These are phyloP conservation scores for Scenedesmus sp. DNA, from an alignment of 163 green algal genomes.

Conservation along the genomic window DNA sequence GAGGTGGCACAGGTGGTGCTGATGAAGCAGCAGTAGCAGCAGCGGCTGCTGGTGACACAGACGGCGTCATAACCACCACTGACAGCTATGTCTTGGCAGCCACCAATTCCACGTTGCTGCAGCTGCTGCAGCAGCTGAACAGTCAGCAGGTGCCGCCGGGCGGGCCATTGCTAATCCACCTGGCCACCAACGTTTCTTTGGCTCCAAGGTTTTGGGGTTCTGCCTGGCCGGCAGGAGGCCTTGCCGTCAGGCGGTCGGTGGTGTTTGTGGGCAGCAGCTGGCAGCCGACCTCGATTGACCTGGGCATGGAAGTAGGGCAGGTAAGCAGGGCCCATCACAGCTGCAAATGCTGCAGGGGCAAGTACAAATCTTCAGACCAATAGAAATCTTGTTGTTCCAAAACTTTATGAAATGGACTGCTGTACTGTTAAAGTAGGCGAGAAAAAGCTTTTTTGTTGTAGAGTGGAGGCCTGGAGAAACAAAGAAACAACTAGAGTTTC, in stretches of 20 bases:
- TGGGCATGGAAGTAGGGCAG: constrained; percentile 34
- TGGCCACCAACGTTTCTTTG: neutral
- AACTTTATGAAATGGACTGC: too few relatives aligned
- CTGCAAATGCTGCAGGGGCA: neutral
- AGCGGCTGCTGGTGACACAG: neutral
- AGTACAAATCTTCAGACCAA: too few relatives aligned
- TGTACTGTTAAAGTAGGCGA: too few relatives aligned
- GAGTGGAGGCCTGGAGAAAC: too few relatives aligned
- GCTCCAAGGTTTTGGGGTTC: too few relatives aligned
- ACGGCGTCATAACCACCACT: neutral
- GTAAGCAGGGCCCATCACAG: neutral
- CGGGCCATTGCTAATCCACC: neutral
- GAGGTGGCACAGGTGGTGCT: too few relatives aligned
- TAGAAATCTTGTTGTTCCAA: neutral
- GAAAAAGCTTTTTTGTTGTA: too few relatives aligned
- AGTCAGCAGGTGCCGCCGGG: neutral
- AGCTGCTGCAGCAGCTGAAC: neutral
- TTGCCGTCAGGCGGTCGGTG: neutral
- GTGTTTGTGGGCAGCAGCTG: constrained; percentile 33
- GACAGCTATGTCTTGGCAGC: constrained; percentile 25
- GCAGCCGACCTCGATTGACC: constrained; percentile 4
- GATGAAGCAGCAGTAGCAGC: neutral
- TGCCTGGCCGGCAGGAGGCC: neutral
- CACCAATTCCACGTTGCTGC: neutral
- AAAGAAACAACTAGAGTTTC: too few relatives aligned